Base-by-base conservation (phyloP, 108 stramenopile genomes). In the Cyclotella cryptica region DNA sequence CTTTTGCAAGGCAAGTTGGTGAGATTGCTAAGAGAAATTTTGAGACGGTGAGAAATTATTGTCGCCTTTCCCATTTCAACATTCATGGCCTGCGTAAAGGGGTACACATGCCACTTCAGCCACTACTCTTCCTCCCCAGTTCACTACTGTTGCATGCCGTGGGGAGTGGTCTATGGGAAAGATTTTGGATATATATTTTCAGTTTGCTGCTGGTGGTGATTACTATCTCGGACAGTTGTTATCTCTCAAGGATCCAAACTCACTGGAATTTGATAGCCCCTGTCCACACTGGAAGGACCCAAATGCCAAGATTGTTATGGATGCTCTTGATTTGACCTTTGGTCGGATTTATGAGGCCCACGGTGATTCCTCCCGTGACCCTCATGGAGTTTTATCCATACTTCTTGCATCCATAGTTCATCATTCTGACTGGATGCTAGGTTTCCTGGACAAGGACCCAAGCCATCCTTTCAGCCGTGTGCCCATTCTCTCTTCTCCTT, bases 161-260 rank as follows among this genome's bases (percentile, higher is more conserved):
- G 87, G 84, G 11, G 87, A 85, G 19, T 88, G 84, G 87, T 59
- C 54, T 8, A 67, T 83, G 30, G 84, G 84, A 0, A 57, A 52
- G 21, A 67, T 87, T 27, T 24, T 84, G 12, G 84, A 87, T 57
- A 39, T 87, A 0, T 87, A 84, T 42, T 87, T 72, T 40, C 39
- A 72, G 19, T 84, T 82, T 82, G 75, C 75, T 6, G 45, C 24
- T 65, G 55, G 58, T 9, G 80, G 87, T 27, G 87, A 84, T 68
- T 47, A 81, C 10, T 87, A 84, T 46, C 47, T 84, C 7, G 87
- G 87, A 14, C 68, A 74, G 26, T 35, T 78, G 7, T 72, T 87
- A 35, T 41, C 78, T 26, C 67, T 72, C 27, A 19, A 77, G 11
- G 65, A 78, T 45, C 77, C 84, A 64, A 67, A 69, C 39, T 54